phyloP scores from a whole-genome alignment of 2,329 filamentous ascomycete species.

The Eurotiales sp. region DNA sequence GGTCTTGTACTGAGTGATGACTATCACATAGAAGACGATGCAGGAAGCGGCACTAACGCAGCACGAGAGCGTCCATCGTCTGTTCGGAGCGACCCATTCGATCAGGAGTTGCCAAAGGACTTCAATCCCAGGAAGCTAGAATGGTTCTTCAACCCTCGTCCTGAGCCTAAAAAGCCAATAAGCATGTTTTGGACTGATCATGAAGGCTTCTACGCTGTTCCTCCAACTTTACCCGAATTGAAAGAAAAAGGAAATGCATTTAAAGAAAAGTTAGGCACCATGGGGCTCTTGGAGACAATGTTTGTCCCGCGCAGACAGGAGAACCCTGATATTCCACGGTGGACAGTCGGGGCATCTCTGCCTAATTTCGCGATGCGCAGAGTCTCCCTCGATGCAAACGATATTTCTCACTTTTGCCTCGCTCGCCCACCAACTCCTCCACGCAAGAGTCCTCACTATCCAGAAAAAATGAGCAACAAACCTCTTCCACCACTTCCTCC shows the following conservation, averaged over 20 bases:
- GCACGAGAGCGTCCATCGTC: neutral
- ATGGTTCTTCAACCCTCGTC: constrained; percentile 10
- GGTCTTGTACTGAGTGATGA: neutral
- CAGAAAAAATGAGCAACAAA: constrained; percentile 6
- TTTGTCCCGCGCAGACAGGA: constrained; percentile 3
- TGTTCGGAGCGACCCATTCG: constrained; percentile 7
- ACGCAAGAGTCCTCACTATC: constrained; percentile 1
- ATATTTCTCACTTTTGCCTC: constrained; percentile 8
- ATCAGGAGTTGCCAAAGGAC: constrained; percentile 5
- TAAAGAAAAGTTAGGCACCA: constrained; percentile 3
- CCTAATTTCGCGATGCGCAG: constrained; percentile 5
- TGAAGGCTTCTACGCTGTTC: constrained; percentile 4
- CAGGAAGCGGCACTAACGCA: neutral
- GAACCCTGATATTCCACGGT: neutral
- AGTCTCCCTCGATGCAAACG: constrained; percentile 1
- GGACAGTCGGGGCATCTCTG: constrained; percentile 8
- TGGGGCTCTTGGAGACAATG: constrained; percentile 5
- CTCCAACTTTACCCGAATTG: neutral
- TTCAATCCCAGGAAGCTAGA: constrained; percentile 6
- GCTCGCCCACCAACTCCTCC: constrained; percentile 12
- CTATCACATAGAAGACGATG: no score
- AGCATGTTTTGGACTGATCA: constrained; percentile 12
- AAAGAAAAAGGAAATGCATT: neutral
- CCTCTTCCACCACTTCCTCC: constrained; percentile 6
- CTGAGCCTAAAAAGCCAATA: constrained; percentile 5